Evolutionary conservation across 2,329 filamentous ascomycete species (phyloP).

Genomic region (Fusarium heterosporum): DNA sequence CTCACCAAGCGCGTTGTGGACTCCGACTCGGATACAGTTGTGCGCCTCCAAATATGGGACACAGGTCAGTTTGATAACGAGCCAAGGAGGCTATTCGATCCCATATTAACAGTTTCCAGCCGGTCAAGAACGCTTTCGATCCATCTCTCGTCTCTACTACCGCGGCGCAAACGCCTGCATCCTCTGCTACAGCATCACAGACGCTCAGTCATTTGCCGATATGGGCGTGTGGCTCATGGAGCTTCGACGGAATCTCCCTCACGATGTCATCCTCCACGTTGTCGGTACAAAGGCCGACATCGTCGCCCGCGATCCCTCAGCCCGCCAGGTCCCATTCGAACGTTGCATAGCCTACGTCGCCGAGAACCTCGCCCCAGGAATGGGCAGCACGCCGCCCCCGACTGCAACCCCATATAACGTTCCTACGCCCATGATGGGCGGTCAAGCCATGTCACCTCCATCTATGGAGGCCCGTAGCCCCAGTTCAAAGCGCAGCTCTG

Average conservation of each 20-base stretch:
- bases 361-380: conserved; percentile 83
- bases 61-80: conserved; percentile 65
- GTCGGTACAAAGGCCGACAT: conserved; percentile 95
- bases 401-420: conserved; percentile 62
- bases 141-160: conserved; percentile 95
- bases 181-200: conserved; percentile 94
- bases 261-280: conserved; percentile 89
- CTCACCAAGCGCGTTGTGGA: conserved; percentile 84
- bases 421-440: conserved; percentile 39
- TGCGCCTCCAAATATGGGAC: conserved; percentile 96
- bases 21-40: conserved; percentile 84
- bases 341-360: conserved; percentile 95
- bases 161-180: conserved; percentile 94
- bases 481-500: conserved; percentile 74
- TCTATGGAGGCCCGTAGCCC: conserved; percentile 67
- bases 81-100: not conserved
- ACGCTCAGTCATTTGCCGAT: conserved; percentile 85
- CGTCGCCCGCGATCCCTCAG: conserved; percentile 82
- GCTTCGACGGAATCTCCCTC: conserved; percentile 79
- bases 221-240: conserved; percentile 94
- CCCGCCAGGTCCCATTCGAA: conserved; percentile 90
- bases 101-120: conserved; percentile 57
- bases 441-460: conserved; percentile 37
- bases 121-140: conserved; percentile 94
- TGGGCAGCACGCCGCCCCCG: conserved; percentile 74